These are phyloP conservation scores for Mrakia gelida DNA, from an alignment of 768 basidiomycete species.

Conservation along the genomic window DNA sequence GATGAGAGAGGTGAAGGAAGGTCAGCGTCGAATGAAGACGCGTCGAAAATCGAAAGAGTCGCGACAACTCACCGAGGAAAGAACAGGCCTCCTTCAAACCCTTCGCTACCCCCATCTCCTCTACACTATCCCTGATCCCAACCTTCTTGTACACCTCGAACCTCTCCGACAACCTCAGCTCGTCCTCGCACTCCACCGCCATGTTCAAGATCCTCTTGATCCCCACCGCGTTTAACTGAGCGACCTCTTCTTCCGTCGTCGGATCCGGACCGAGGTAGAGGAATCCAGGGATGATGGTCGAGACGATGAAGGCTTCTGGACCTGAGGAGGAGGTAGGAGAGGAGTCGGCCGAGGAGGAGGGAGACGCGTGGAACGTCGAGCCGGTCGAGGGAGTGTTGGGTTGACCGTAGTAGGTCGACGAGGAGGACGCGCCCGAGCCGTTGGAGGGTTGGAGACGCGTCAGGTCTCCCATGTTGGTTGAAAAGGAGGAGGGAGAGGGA, in stretches of 20 bases:
- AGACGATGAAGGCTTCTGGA: slow-evolving; percentile 60
- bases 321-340: background rate
- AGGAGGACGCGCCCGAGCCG: background rate
- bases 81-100: slow-evolving; percentile 82
- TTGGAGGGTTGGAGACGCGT: slow-evolving; percentile 3
- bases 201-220: slow-evolving; percentile 87
- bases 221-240: slow-evolving; percentile 66
- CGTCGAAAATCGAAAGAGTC: background rate
- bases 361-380: slow-evolving; percentile 6
- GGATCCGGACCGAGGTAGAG: slow-evolving; percentile 88
- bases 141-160: slow-evolving; percentile 84
- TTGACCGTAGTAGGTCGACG: background rate
- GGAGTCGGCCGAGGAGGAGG: slow-evolving; percentile 12
- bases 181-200: slow-evolving; percentile 76
- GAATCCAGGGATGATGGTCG: slow-evolving; percentile 85
- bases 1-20: background rate
- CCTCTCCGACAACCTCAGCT: slow-evolving; percentile 59
- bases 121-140: slow-evolving; percentile 91
- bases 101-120: slow-evolving; percentile 78
- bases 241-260: slow-evolving; percentile 66
- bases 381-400: background rate
- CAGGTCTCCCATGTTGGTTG: background rate
- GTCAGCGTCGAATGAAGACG: background rate
- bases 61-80: slow-evolving; percentile 65
- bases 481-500: slow-evolving; percentile 4